Evolutionary conservation across 371 early-diverging fungal genomes (phyloP), one percentile per base, ranked within the genome.

Genomic region (Cokeromyces recurvatus): DNA sequence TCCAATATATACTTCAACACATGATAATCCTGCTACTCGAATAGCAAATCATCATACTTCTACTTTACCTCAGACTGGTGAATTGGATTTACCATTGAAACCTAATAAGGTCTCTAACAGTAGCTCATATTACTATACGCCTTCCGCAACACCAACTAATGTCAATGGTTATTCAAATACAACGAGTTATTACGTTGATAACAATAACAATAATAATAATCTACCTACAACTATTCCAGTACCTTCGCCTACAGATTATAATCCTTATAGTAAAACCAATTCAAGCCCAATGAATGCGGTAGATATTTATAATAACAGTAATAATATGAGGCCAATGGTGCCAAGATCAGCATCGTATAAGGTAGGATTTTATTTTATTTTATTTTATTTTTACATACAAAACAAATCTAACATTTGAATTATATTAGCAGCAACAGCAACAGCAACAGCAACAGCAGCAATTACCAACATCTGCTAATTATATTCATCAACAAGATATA

Each of bases 261-360:
- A 48, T 21, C 48, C 55, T 9, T 55, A 43, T n/a, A n/a, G n/a
- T n/a, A n/a, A n/a, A n/a, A n/a, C n/a, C n/a, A n/a, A n/a, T n/a
- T n/a, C n/a, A n/a, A n/a, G n/a, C n/a, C n/a, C n/a, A n/a, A n/a
- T n/a, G n/a, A n/a, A n/a, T n/a, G n/a, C n/a, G n/a, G n/a, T n/a
- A n/a, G n/a, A n/a, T n/a, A n/a, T n/a, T n/a, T n/a, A n/a, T 24
- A 35, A 21, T 21, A 27, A 14, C 24, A 38, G 34, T 47, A 24
- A 17, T 19, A 42, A 50, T 43, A 50, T 42, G n/a, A 32, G 43
- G 42, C 35, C 42, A 42, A 41, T 25, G 35, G 15, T 43, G 42
- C 42, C 42, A 21, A 55, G 38, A 38, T 55, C 55, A 16, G 39
- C 55, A 43, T 43, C 43, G 35, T 48, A 55, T 36, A 48, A 55